Conservation (phyloP, 306 rosid species). For the Vigna reflexopilosa region DNA sequence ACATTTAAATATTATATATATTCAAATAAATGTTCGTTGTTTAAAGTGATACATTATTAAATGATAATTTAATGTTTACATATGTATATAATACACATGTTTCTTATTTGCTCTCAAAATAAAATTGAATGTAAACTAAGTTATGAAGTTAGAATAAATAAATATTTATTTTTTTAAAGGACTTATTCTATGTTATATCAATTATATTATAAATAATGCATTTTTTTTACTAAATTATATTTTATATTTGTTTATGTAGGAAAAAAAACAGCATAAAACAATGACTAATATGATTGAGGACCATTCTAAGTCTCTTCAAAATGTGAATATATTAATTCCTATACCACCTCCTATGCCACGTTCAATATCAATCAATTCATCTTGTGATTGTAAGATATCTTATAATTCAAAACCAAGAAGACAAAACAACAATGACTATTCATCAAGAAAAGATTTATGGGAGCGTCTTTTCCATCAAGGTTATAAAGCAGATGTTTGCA, state of each 20-base stretch:
- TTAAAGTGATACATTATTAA: too few species aligned
- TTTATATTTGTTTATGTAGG: conserved; percentile 41
- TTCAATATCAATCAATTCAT: conserved; percentile 38
- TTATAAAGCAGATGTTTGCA: conserved; percentile 77
- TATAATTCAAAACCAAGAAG: conserved; percentile 45
- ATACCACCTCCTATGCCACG: conserved; percentile 64
- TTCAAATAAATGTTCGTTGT: too few species aligned
- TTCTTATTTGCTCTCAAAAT: too few species aligned
- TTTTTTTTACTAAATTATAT: not conserved
- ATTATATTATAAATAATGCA: not conserved
- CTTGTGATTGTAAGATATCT: conserved; percentile 28
- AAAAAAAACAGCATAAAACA: conserved; percentile 6
- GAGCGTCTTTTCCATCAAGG: conserved; percentile 75
- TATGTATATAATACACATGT: too few species aligned
- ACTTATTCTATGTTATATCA: too few species aligned
- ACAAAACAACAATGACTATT: conserved; percentile 54
- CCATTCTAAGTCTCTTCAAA: conserved; percentile 30
- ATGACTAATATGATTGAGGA: conserved; percentile 49
- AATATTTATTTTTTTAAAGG: too few species aligned
- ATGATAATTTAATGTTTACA: too few species aligned
- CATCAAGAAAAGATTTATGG: conserved; percentile 67
- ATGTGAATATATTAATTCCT: conserved; percentile 47
- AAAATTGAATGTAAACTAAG: too few species aligned
- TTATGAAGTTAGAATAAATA: too few species aligned
- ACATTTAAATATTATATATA: too few species aligned